Evolutionary conservation across 345 rosid genomes (phyloP).

Genomic region (Brassica napus): DNA sequence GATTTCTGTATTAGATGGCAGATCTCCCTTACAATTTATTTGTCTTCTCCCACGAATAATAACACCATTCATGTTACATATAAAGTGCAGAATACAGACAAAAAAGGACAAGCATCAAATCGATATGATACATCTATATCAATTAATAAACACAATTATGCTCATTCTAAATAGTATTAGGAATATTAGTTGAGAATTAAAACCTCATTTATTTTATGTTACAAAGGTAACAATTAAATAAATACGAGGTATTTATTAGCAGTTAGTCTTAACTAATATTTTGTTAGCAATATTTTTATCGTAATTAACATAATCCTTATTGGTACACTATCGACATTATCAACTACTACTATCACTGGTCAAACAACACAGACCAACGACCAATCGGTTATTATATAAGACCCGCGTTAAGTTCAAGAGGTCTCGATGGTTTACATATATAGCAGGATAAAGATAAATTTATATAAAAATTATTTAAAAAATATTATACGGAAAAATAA

Average conservation of each 20-base stretch:
- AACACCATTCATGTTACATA: background rate
- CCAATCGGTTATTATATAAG: background rate
- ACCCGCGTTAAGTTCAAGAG: constrained; percentile 11
- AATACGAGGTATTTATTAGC: too few species aligned
- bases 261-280: background rate
- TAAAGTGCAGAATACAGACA: background rate
- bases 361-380: constrained; percentile 24
- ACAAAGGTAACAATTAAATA: too few species aligned
- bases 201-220: background rate
- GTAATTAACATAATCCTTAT: constrained; percentile 18
- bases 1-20: background rate
- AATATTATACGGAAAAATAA: too few species aligned
- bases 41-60: background rate
- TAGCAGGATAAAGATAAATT: too few species aligned
- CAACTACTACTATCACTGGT: constrained; percentile 7
- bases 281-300: background rate
- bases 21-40: background rate
- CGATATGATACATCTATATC: too few species aligned
- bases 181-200: background rate
- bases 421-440: background rate
- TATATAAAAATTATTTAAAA: too few species aligned
- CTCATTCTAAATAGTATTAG: background rate
- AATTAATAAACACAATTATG: background rate
- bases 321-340: constrained; percentile 19
- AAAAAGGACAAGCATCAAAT: background rate